These are phyloP conservation scores for Heteromeles arbutifolia DNA, from an alignment of 306 rosid species.

Conservation along the genomic window DNA sequence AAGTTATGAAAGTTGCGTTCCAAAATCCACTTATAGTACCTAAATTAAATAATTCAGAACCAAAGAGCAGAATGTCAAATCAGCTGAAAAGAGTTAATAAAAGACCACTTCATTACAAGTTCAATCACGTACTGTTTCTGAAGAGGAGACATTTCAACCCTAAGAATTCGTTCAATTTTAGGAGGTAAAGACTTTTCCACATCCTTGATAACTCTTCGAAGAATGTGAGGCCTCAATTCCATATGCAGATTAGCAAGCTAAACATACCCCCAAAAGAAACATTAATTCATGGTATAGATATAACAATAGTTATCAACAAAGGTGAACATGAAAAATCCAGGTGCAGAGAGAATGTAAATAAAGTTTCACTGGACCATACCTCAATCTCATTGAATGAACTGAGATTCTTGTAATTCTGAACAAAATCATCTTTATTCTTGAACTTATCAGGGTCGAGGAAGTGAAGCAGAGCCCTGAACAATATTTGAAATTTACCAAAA, in stretches of 20 bases:
- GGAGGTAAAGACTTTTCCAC: slow-evolving; percentile 99
- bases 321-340: neutral
- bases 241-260: slow-evolving; percentile 97
- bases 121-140: slow-evolving; percentile 80
- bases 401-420: slow-evolving; percentile 93
- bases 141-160: slow-evolving; percentile 99
- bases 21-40: slow-evolving; percentile 99
- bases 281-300: slow-evolving; percentile 2
- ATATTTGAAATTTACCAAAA: neutral
- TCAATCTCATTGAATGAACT: slow-evolving; percentile 96
- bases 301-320: slow-evolving; percentile 7
- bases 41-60: slow-evolving; percentile 26
- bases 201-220: slow-evolving; percentile 94
- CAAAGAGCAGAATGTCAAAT: slow-evolving; percentile 16
- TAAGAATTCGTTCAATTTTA: slow-evolving; percentile 91
- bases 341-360: neutral
- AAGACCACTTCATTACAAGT: slow-evolving; percentile 4
- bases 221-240: slow-evolving; percentile 99
- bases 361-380: slow-evolving; percentile 28
- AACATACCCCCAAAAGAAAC: slow-evolving; percentile 5
- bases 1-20: slow-evolving; percentile 96
- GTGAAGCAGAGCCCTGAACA: slow-evolving; percentile 91
- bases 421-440: slow-evolving; percentile 88
- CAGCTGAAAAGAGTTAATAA: neutral
- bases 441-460: slow-evolving; percentile 86